These are phyloP conservation scores for Boletus pseudo-olivaceus DNA, from an alignment of 768 basidiomycete species.

Conservation along the genomic window DNA sequence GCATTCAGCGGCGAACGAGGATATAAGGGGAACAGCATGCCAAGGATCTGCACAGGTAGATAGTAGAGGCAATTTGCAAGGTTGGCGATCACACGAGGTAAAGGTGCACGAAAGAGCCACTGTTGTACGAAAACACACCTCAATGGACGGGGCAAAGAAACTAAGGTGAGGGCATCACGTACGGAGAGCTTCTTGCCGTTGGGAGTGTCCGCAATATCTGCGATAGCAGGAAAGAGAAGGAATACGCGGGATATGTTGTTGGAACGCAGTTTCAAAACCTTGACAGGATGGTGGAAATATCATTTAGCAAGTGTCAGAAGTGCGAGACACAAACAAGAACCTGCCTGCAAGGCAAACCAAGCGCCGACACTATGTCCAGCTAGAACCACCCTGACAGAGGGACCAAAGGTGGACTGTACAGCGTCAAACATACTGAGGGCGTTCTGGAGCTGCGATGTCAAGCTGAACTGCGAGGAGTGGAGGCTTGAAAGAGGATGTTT, in stretches of 20 bases:
- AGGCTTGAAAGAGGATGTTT: conserved; percentile 4
- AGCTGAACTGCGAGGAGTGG: conserved; percentile 27
- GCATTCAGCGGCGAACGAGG: conserved; percentile 45
- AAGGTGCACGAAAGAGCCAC: conserved; percentile 47
- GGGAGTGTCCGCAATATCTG: conserved; percentile 58
- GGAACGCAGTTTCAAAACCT: conserved; percentile 52
- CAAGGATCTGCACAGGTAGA: conserved; percentile 43
- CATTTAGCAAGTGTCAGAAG: neutral
- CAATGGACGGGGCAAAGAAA: neutral
- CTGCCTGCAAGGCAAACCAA: conserved; percentile 64
- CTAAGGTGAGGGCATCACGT: conserved; percentile 22
- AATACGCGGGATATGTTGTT: conserved; percentile 42
- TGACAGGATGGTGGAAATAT: neutral
- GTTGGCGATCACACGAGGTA: conserved; percentile 42
- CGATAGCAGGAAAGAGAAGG: conserved; percentile 69
- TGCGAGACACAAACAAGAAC: conserved; percentile 9
- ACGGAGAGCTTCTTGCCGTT: conserved; percentile 61
- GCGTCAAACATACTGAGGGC: conserved; percentile 54
- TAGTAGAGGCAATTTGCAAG: conserved; percentile 40
- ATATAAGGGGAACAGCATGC: conserved; percentile 47
- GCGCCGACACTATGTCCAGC: conserved; percentile 70
- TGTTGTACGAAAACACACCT: conserved; percentile 17
- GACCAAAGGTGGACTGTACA: conserved; percentile 31
- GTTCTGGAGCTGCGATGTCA: conserved; percentile 52
- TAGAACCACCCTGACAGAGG: conserved; percentile 41